Evolutionary conservation across 257 asterid genomes (phyloP).

Genomic region (Euphrasia confusa): DNA sequence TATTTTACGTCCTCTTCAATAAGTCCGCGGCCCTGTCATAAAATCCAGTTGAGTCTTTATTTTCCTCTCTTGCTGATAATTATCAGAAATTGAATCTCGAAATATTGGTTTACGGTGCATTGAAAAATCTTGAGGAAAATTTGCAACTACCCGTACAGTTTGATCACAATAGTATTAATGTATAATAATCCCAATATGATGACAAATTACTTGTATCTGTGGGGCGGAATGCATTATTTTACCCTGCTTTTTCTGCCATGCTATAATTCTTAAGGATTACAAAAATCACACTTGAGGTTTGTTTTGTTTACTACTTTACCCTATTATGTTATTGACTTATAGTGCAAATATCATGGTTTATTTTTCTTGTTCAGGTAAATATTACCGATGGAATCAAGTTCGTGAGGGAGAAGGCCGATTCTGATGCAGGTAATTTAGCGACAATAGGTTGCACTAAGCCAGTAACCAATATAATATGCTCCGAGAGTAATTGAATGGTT

Average conservation of each 20-base stretch:
- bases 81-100: background rate
- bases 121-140: background rate
- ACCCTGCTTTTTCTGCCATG: background rate
- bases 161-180: background rate
- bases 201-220: background rate
- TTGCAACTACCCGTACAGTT: background rate
- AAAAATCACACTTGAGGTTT: background rate
- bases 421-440: slow-evolving; percentile 34
- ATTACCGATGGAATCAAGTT: slow-evolving; percentile 68
- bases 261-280: slow-evolving; percentile 1
- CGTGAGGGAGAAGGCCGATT: slow-evolving; percentile 39
- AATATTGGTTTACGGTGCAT: background rate
- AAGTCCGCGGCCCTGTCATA: background rate
- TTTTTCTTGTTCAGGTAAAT: slow-evolving; percentile 42
- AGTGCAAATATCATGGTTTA: background rate
- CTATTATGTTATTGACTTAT: background rate
- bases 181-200: background rate
- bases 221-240: background rate
- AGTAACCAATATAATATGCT: slow-evolving; percentile 17
- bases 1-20: background rate
- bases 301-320: background rate
- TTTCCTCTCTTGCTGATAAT: background rate
- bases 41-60: background rate
- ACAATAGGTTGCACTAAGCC: slow-evolving; percentile 20
- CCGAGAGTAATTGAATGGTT: slow-evolving; percentile 22